phyloP scores from a whole-genome alignment of 192 early-diverging fungal species.

The Backusella westeae region DNA sequence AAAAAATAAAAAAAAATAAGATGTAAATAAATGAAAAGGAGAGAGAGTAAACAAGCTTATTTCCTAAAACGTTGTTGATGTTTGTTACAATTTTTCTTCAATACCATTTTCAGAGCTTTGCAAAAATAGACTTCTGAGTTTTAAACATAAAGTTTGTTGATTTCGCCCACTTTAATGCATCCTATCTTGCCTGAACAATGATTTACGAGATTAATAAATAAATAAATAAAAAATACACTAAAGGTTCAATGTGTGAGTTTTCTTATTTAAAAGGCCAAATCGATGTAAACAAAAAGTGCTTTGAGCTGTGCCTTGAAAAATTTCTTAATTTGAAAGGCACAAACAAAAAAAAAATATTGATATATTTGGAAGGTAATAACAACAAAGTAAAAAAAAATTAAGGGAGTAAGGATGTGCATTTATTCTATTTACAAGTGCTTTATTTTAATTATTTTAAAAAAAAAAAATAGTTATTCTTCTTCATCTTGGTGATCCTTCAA shows the following conservation, averaged over 20 bases:
- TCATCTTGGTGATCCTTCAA: neutral
- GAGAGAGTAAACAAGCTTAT: neutral
- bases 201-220: neutral
- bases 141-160: neutral
- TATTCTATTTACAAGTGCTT: neutral
- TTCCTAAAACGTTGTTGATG: neutral
- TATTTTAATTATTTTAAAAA: neutral
- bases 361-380: neutral
- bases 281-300: neutral
- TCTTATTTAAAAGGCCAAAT: neutral
- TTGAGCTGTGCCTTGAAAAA: neutral
- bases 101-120: neutral
- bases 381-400: neutral
- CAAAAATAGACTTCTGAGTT: neutral
- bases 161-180: neutral
- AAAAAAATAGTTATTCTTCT: neutral
- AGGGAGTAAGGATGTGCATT: neutral
- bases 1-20: neutral
- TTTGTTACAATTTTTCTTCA: slow-evolving; percentile 4
- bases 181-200: neutral
- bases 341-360: neutral
- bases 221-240: neutral
- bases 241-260: neutral
- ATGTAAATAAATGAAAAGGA: neutral
- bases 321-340: neutral